Percentiles rank a stretch among this genome's conserved stretches.
phyloP scores from a whole-genome alignment of 2,329 filamentous ascomycete genomes.

The Bipolaris victoriae region DNA sequence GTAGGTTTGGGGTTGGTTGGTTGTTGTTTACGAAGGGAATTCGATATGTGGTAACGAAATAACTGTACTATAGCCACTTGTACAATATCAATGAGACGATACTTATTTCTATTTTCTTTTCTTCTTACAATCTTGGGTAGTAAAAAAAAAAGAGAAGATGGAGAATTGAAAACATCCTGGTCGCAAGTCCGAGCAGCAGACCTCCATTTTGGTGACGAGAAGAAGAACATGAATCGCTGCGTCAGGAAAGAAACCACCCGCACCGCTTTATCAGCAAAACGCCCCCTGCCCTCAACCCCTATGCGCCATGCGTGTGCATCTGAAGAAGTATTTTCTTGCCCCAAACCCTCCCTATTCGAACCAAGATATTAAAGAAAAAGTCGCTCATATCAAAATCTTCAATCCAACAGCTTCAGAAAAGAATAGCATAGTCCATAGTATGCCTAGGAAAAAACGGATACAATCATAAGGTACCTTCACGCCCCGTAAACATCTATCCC shows the following conservation, averaged over 20 bases:
- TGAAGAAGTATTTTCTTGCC: neutral
- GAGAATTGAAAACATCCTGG: neutral
- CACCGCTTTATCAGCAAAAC: conserved; percentile 6
- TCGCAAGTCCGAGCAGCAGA: too few relatives aligned
- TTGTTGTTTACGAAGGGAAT: too few relatives aligned
- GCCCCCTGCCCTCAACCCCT: neutral
- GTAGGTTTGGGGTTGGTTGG: neutral
- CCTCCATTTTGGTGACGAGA: neutral
- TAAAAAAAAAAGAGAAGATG: neutral
- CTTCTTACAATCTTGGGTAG: neutral
- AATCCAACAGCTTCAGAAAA: neutral
- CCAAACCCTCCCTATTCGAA: neutral
- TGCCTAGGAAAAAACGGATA: too few relatives aligned
- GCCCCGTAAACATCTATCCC: conserved; percentile 23
- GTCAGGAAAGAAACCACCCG: neutral
- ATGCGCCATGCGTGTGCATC: conserved; percentile 16
- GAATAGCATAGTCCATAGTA: neutral
- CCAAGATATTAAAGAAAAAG: neutral
- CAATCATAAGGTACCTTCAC: neutral
- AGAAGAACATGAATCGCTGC: neutral
- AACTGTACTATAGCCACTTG: neutral
- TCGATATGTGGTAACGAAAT: too few relatives aligned
- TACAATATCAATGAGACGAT: neutral
- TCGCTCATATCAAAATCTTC: neutral
- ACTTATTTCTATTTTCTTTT: neutral